Base-by-base conservation (phyloP, 371 early-diverging fungal species). In the Mucor indicus region DNA sequence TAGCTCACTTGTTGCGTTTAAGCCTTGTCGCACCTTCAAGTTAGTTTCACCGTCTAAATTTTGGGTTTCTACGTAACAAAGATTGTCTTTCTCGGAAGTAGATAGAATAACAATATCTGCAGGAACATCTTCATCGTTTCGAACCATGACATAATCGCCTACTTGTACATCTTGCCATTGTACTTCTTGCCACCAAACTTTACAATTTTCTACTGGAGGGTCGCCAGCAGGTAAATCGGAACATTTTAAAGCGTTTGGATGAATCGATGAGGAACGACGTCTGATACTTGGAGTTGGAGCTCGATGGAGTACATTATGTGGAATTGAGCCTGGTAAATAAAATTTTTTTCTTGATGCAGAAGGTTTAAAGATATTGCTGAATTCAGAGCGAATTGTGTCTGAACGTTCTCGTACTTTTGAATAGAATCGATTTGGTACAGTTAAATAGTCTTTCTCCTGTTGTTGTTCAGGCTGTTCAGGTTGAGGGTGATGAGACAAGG, bases 111-210 rank as follows among this genome's bases (percentile, higher is more conserved):
- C 53, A 3, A 86, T 55, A 67, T 95, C 93, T n/a, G 91, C 91
- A 3, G 99, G 99, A 1, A 98, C 83, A 52, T 90, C 73, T 27
- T 97, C 91, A 59, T 97, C 83, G 53, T 94, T 90, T 23, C 82
- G 60, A 29, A 99, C 67, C 53, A 84, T 67, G 15, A 99, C 72
- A 48, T 97, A 70, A 51, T 98, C 98, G 35, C 99, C 99, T 5
- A 93, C 93, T 49, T 83, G 79, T 32, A 98, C 65, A 54, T 89
- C 81, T 53, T 86, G 83, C 96, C 97, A 96, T 48, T 60, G 64
- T 9, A 68, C 71, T 38, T 57, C 24, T 17, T 57, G 57, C 57
- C 57, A 57, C 8, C 54, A 24, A 0, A 62, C 60, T 36, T 57
- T 53, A 12, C 72, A 67, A n/a, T 54, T 31, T n/a, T 56, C 38